Evolutionary conservation across 2,329 filamentous ascomycete species (phyloP), one percentile per base, ranked within the genome.

Genomic region (Cladosporium sp.): DNA sequence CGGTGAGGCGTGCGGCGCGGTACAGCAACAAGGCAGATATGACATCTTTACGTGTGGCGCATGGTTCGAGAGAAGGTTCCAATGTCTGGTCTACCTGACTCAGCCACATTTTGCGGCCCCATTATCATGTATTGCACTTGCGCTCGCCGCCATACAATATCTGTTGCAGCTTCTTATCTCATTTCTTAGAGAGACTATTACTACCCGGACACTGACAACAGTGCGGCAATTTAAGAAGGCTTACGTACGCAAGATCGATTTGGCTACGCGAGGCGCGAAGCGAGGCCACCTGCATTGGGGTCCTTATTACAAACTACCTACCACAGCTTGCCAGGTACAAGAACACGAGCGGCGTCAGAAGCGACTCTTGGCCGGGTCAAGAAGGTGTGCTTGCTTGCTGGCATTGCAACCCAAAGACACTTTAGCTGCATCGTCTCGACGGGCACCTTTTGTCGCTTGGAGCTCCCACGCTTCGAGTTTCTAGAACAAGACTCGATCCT

Each of bases 1-100:
- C 56, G 56, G 56, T 58, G 31, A 58, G 56, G 21, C 56, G 35
- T 40, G 56, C 56, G 26, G 56, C 31, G n/a, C 16, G 56, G n/a
- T 44, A 21, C 18, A 21, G 50, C 50, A 28, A 31, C 18, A 44
- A 44, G 26, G 28, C 50, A 53, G 23, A 18, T 21, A 53, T 53
- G 50, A 31, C 50, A 31, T 10, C 28, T 53, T 53, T 53, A 2
- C 31, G 28, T 18, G 50, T 53, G 50, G 50, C 50, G 50, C 50
- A 53, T 31, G 18, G 50, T 3, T 31, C n/a, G 11, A 53, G 26
- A 44, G 18, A 44, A 10, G 11, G 26, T 29, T 29, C 49, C 49
- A 31, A n/a, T 53, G 49, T 29, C 49, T 18, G 50, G 16, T 16
- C 14, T n/a, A 7, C 50, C 16, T 21, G 28, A 18, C 50, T 53